Evolutionary conservation across 805 yeast species (phyloP).

Genomic region (Pichia manshurica): DNA sequence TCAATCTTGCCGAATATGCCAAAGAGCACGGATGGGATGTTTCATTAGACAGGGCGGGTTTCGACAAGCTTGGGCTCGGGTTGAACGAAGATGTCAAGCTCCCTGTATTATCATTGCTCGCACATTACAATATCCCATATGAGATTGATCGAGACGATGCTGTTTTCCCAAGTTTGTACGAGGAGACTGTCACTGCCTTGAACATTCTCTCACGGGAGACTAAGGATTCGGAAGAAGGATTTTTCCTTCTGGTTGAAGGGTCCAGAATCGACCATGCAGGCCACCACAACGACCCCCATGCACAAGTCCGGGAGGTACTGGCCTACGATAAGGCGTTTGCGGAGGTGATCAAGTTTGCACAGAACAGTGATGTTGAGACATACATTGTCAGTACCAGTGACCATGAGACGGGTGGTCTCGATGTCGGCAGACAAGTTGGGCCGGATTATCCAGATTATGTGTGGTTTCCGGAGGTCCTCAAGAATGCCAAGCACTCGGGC

Average conservation of each 20-base stretch:
- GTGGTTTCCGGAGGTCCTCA: slow-evolving; percentile 79
- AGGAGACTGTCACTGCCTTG: slow-evolving; percentile 70
- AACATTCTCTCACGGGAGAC: slow-evolving; percentile 63
- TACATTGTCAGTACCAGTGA: slow-evolving; percentile 79
- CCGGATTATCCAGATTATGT: slow-evolving; percentile 72
- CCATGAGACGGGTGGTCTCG: slow-evolving; percentile 94
- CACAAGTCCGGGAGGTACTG: slow-evolving; percentile 85
- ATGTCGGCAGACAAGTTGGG: slow-evolving; percentile 74
- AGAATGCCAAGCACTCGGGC: slow-evolving; percentile 69
- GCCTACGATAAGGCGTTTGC: slow-evolving; percentile 80
- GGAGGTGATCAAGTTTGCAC: slow-evolving; percentile 67
- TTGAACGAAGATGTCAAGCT: slow-evolving; percentile 48
- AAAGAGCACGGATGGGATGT: slow-evolving; percentile 54
- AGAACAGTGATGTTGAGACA: slow-evolving; percentile 66
- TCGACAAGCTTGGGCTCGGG: slow-evolving; percentile 54
- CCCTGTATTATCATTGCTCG: slow-evolving; percentile 74
- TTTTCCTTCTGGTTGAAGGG: slow-evolving; percentile 83
- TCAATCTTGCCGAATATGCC: slow-evolving; percentile 65
- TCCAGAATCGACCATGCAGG: slow-evolving; percentile 95
- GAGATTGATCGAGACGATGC: slow-evolving; percentile 66
- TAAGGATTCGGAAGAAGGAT: slow-evolving; percentile 70
- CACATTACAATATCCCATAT: slow-evolving; percentile 74
- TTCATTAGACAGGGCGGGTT: slow-evolving; percentile 52
- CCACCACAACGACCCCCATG: slow-evolving; percentile 89
- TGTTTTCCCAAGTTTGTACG: slow-evolving; percentile 71